A percentile compares a stretch with the other conserved stretches of the same genome.
Conservation (phyloP, 352 stramenopile genomes). For the Globisporangium barbulae region DNA sequence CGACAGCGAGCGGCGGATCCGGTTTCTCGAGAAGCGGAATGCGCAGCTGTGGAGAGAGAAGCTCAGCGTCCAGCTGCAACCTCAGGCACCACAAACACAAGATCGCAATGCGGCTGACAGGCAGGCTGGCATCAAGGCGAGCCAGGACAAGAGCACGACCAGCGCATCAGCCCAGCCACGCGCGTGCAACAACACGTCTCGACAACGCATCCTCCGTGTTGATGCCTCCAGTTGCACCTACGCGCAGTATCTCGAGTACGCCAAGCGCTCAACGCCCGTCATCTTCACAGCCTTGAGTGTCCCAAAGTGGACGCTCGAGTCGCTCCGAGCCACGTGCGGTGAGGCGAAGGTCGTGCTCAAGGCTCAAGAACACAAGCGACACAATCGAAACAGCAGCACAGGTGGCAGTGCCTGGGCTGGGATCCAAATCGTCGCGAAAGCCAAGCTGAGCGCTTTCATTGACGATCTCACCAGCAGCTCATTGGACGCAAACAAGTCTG, state of each 20-base stretch:
- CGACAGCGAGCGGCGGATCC: slow-evolving; percentile 3
- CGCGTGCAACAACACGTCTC: background rate
- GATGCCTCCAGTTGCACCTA: background rate
- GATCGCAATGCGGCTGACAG: no score
- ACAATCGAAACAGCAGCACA: background rate
- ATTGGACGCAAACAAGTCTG: background rate
- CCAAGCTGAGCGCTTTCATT: background rate
- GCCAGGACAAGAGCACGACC: background rate
- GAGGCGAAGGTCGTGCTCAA: background rate
- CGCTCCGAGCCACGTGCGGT: background rate
- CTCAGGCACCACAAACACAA: no score
- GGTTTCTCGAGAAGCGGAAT: background rate
- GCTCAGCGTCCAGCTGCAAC: no score
- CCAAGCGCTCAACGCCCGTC: background rate
- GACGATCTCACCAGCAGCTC: background rate
- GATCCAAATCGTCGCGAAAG: background rate
- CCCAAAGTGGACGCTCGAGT: background rate
- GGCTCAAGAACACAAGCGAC: background rate
- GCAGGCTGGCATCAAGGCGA: background rate
- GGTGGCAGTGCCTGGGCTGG: background rate
- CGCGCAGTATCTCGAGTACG: background rate
- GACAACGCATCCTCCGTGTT: background rate
- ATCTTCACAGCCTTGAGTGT: background rate
- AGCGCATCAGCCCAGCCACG: no score
- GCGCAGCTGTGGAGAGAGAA: slow-evolving; percentile 1